Evolutionary conservation across 1,284 basidiomycete genomes (phyloP), one percentile per base, ranked within the genome.

Genomic region (Ganoderma sp.): DNA sequence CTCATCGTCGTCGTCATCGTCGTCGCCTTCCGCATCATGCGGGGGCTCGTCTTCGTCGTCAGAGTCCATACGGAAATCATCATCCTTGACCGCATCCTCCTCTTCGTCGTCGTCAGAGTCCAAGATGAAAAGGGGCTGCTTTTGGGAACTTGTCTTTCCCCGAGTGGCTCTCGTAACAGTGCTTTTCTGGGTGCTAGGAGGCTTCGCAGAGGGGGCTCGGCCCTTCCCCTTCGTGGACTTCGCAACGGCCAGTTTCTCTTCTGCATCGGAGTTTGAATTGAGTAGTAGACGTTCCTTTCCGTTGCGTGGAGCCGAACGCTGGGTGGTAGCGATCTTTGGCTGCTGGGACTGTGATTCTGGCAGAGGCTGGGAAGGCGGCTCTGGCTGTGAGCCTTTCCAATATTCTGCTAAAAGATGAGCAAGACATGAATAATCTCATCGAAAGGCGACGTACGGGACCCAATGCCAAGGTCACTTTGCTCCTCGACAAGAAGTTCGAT

Each of bases 401-500:
- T 89, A 87, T 43, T 81, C 87, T 89, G 66, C 0, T 56, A 54
- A 17, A 59, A 2, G 54, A 64, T 60, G 65, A 60, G 43, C 17
- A 34, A 10, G 52, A 19, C 48, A 32, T 43, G 14, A 25, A 8
- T 3, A 17, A 12, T 4, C 12, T 41, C 25, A 14, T 5, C 15
- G 9, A 12, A 54, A 22, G 19, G n/a, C 9, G 32, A 69, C 64
- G 34, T 15, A 91, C 90, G 79, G 45, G 82, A 75, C 8, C 86
- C 88, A 68, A 88, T 80, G 0, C 86, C 88, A 70, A 87, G 86
- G 67, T 90, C 88, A 62, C 85, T 83, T 15, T 85, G 83, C 42
- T 87, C 84, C 64, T 78, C 84, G 3, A 82, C 75, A 57, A 88
- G 79, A 17, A 93, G 79, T 58, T 89, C 85, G 14, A 93, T 78